Evolutionary conservation across 1,139 yeast species (phyloP).

Genomic region (Geotrichum restrictum): DNA sequence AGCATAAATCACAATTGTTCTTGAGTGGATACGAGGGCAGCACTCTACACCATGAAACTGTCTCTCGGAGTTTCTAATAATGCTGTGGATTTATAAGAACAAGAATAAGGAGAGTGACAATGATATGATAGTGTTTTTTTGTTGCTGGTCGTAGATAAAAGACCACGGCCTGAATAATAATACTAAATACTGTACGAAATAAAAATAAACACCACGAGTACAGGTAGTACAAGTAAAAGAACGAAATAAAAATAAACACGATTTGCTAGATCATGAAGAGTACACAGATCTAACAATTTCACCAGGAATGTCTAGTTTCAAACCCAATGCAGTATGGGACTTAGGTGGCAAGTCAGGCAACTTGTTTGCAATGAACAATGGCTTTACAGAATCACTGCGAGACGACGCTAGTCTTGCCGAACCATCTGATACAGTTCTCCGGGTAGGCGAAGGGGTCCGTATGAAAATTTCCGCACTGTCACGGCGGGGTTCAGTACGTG

Average conservation of each 20-base stretch:
- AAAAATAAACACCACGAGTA: too few species aligned
- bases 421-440: not conserved
- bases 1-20: constrained; percentile 48
- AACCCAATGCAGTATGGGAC: not conserved
- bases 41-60: constrained; percentile 59
- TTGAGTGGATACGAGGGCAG: constrained; percentile 49
- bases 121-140: too few species aligned
- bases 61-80: constrained; percentile 35
- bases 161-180: too few species aligned
- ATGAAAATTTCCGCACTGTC: not conserved
- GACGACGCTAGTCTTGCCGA: not conserved
- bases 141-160: too few species aligned
- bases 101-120: not conserved
- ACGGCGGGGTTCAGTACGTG: not conserved
- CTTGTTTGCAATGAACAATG: not conserved
- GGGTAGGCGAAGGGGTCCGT: not conserved
- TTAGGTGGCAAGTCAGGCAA: not conserved
- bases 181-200: too few species aligned
- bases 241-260: not conserved
- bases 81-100: not conserved
- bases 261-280: not conserved
- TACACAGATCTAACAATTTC: not conserved
- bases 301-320: not conserved
- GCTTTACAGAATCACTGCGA: not conserved
- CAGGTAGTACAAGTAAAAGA: not conserved